Conservation (phyloP, 2,329 filamentous ascomycete species). For the Exutisphaerella laricina region DNA sequence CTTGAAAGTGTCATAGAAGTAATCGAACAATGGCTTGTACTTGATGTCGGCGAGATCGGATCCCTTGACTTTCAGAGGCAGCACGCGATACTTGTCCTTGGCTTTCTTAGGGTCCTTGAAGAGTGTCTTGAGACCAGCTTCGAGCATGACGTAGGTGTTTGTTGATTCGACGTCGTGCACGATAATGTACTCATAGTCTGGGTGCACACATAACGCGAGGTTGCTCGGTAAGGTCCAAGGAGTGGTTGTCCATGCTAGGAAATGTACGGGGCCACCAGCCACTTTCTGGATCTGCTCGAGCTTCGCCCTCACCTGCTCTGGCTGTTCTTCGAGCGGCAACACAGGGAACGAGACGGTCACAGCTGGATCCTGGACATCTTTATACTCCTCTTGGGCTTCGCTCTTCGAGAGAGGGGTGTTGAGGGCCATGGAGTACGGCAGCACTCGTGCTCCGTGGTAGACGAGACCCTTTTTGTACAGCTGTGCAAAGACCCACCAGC, state of each 20-base stretch:
- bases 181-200: constrained; percentile 82
- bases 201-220: constrained; percentile 68
- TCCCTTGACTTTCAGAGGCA: constrained; percentile 68
- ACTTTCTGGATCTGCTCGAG: constrained; percentile 29
- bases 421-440: constrained; percentile 90
- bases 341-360: constrained; percentile 85
- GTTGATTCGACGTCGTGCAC: constrained; percentile 75
- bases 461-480: constrained; percentile 84
- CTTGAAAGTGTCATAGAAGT: constrained; percentile 85
- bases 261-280: constrained; percentile 52
- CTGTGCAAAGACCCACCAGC: constrained; percentile 96
- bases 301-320: constrained; percentile 25
- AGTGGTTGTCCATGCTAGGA: constrained; percentile 87
- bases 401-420: constrained; percentile 90
- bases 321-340: constrained; percentile 37
- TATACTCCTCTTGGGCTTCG: constrained; percentile 91
- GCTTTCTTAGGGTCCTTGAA: constrained; percentile 97
- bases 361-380: constrained; percentile 85
- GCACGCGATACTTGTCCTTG: constrained; percentile 81
- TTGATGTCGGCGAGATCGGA: constrained; percentile 82
- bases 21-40: constrained; percentile 83
- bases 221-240: constrained; percentile 83
- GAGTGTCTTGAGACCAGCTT: constrained; percentile 71
- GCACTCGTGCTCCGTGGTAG: constrained; percentile 84
- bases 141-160: constrained; percentile 79